A percentile compares a stretch with the other conserved stretches of the same genome.
Evolutionary conservation across 2,329 filamentous ascomycete genomes (phyloP).

Genomic region (Phoma sp.): DNA sequence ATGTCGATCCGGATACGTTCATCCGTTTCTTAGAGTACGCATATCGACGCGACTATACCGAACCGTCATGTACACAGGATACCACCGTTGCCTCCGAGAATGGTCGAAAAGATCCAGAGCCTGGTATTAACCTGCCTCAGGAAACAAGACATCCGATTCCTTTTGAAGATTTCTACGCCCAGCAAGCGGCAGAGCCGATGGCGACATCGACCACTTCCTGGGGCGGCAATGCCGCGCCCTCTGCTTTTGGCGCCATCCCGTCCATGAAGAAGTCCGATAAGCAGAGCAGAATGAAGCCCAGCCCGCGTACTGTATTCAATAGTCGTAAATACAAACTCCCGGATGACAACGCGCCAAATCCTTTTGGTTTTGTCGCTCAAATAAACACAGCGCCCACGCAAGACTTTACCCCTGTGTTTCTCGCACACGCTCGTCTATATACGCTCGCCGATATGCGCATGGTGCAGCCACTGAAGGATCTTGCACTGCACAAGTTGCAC

Average conservation of each 20-base stretch:
- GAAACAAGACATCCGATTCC: neutral
- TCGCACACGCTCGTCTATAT: constrained; percentile 43
- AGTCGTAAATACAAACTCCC: neutral
- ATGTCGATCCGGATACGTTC: constrained; percentile 35
- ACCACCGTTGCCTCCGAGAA: neutral
- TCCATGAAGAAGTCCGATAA: neutral
- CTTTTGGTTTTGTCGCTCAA: constrained; percentile 1
- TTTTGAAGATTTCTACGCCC: neutral
- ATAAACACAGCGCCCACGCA: constrained; percentile 14
- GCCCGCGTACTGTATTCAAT: neutral
- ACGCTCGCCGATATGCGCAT: constrained; percentile 33
- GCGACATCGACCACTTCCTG: too few species aligned
- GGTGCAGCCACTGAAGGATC: constrained; percentile 29
- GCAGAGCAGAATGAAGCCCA: neutral
- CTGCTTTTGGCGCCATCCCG: neutral
- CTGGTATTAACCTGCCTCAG: neutral
- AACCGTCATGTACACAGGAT: constrained; percentile 12
- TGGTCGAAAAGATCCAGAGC: too few species aligned
- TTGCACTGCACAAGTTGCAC: constrained; percentile 40
- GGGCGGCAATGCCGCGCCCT: constrained; percentile 7
- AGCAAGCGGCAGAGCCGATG: neutral
- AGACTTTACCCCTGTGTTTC: constrained; percentile 32
- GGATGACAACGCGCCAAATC: neutral
- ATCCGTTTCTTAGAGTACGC: constrained; percentile 37
- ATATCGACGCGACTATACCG: constrained; percentile 33